These are phyloP conservation scores for Glycyrrhiza uralensis DNA, from an alignment of 306 rosid genomes.

Conservation along the genomic window DNA sequence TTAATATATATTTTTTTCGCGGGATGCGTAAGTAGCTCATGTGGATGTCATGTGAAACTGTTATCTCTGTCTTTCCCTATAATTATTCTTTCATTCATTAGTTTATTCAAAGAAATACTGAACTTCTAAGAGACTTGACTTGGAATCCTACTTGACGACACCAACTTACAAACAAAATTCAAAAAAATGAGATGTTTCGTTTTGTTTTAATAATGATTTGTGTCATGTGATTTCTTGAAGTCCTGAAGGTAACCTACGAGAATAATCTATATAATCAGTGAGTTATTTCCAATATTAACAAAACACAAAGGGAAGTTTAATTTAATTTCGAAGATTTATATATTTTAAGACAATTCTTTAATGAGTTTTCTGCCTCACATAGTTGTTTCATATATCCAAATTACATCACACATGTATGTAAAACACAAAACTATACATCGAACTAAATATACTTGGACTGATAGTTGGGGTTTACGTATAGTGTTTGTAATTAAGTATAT, in stretches of 20 bases:
- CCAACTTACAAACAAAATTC: constrained; percentile 17
- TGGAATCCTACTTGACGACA: constrained; percentile 30
- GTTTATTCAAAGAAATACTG: background rate
- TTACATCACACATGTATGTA: no score
- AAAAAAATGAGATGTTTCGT: background rate
- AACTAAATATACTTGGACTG: no score
- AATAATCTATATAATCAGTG: background rate
- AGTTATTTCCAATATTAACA: no score
- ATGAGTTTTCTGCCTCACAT: background rate
- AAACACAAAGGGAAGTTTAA: background rate
- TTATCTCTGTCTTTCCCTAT: constrained; percentile 25
- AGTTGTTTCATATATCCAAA: background rate
- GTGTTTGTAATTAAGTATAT: no score
- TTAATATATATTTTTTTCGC: background rate
- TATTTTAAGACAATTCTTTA: background rate
- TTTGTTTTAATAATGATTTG: background rate
- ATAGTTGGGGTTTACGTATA: no score
- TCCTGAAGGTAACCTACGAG: background rate
- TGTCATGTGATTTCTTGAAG: background rate
- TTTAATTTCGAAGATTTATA: background rate
- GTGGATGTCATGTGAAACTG: constrained; percentile 38
- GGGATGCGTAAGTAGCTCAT: constrained; percentile 18
- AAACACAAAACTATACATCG: no score
- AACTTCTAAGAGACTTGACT: background rate
- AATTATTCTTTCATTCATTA: background rate